phyloP scores from a whole-genome alignment of 176 grass and related monocot genomes.

The Themeda triandra region DNA sequence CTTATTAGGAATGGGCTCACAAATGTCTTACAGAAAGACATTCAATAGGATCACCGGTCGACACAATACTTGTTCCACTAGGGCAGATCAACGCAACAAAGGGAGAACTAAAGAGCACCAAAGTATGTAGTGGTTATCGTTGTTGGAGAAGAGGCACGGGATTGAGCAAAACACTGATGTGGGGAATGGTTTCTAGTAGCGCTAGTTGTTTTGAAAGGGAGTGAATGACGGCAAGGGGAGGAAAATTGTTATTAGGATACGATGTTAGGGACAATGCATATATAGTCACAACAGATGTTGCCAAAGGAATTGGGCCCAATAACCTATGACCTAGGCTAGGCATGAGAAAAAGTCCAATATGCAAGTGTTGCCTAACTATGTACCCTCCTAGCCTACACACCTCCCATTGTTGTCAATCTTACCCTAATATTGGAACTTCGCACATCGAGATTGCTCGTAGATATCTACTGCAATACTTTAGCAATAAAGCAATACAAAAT shows the following conservation, averaged over 20 bases:
- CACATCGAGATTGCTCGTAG: too few species aligned
- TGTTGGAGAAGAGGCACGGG: neutral
- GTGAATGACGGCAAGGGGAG: neutral
- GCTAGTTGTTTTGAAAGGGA: neutral
- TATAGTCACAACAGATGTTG: neutral
- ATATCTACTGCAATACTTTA: too few species aligned
- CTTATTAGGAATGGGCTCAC: too few species aligned
- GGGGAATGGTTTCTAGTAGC: neutral
- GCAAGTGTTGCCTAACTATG: too few species aligned
- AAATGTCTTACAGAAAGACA: too few species aligned
- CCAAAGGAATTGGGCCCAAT: neutral
- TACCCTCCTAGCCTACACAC: fast-evolving
- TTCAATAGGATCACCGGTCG: too few species aligned
- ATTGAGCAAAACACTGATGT: neutral
- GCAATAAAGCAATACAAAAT: too few species aligned
- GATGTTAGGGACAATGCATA: neutral
- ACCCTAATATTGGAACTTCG: too few species aligned
- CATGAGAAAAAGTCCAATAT: neutral
- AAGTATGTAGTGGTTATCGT: neutral
- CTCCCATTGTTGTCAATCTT: too few species aligned
- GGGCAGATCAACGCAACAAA: neutral
- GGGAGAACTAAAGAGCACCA: neutral
- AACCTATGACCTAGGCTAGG: neutral
- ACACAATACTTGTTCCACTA: neutral
- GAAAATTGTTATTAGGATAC: neutral